These are phyloP conservation scores for Heimioporus sp. DNA, from an alignment of 768 basidiomycete species.

Conservation along the genomic window DNA sequence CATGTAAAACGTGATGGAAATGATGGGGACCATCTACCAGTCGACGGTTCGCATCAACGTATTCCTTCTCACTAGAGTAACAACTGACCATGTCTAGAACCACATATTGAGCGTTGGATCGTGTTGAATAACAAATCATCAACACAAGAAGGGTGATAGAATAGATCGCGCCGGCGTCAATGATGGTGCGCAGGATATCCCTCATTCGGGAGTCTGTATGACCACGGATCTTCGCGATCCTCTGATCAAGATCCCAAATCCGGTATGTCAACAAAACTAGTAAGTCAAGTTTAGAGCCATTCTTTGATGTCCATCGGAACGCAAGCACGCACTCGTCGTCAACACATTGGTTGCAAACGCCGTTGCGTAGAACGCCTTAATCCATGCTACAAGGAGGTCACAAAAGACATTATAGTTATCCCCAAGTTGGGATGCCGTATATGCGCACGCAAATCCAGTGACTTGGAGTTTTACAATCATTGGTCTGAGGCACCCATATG, in stretches of 20 bases:
- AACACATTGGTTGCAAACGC: constrained; percentile 7
- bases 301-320: not conserved
- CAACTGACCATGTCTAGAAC: constrained; percentile 10
- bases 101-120: constrained; percentile 7
- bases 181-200: not conserved
- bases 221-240: not conserved
- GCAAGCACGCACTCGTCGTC: constrained; percentile 6
- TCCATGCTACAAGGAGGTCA: constrained; percentile 1
- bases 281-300: not conserved
- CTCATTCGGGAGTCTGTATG: not conserved
- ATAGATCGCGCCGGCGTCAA: constrained; percentile 10
- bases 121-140: not conserved
- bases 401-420: not conserved
- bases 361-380: constrained; percentile 4
- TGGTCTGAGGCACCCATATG: not conserved
- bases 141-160: constrained; percentile 4
- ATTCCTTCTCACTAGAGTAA: not conserved
- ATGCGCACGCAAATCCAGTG: not conserved
- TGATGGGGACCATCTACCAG: constrained; percentile 4
- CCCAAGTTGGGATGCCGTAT: not conserved
- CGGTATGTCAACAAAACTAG: constrained; percentile 1
- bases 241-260: constrained; percentile 6
- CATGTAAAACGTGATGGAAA: constrained; percentile 14
- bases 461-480: constrained; percentile 2
- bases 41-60: not conserved